Conservation (phyloP, 169 alveolate genomes). For the Perkinsus chesapeaki region DNA sequence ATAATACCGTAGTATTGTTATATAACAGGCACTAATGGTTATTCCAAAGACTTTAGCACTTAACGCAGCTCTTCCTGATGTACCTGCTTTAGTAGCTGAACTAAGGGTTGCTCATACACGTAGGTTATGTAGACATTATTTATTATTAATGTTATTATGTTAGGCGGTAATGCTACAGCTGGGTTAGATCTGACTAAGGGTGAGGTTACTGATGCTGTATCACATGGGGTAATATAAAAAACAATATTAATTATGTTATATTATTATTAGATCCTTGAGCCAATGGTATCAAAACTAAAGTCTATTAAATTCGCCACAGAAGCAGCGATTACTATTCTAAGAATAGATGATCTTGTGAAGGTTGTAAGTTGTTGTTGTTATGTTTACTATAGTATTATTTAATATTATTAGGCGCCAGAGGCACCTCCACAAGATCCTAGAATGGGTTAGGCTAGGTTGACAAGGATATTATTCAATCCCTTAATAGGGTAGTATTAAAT, state of each 20-base stretch:
- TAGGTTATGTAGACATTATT: too few species aligned
- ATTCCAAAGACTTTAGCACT: conserved; percentile 98
- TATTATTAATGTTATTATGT: too few species aligned
- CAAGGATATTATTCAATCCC: too few species aligned
- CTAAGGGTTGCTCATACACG: conserved; percentile 51
- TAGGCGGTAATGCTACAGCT: background rate
- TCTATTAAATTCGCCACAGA: conserved; percentile 92
- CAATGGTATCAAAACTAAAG: background rate
- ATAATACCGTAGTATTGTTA: background rate
- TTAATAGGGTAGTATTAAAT: too few species aligned
- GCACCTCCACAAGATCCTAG: background rate
- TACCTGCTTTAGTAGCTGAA: conserved; percentile 85
- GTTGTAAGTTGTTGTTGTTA: conserved; percentile 22
- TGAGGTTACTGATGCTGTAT: background rate
- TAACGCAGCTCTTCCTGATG: conserved; percentile 93
- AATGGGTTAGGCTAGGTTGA: background rate
- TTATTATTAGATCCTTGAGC: background rate
- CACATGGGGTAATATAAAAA: conserved; percentile 15
- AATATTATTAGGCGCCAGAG: background rate
- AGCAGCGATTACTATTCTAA: conserved; percentile 95
- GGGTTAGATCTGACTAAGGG: background rate
- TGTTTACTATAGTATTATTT: background rate
- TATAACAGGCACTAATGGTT: conserved; percentile 74
- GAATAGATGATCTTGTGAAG: conserved; percentile 94
- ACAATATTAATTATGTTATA: conserved; percentile 12